A percentile compares a stretch with the other conserved stretches of the same genome.
These are phyloP conservation scores for Tolypocladium tundrense DNA, from an alignment of 2,329 filamentous ascomycete genomes.

Conservation along the genomic window DNA sequence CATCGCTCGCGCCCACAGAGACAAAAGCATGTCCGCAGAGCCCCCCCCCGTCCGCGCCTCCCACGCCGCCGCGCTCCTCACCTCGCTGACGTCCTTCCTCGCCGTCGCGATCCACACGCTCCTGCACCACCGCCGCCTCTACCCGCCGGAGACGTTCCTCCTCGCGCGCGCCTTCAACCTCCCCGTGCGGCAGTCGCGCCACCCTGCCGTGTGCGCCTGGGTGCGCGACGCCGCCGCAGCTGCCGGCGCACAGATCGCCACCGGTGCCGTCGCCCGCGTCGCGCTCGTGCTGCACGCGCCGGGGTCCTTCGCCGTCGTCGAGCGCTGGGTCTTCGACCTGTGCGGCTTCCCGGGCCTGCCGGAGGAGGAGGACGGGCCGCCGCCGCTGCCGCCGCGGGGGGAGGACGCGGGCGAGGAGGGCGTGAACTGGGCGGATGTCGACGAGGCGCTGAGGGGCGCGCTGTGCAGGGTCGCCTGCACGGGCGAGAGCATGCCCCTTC, in stretches of 20 bases:
- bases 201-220: slow-evolving; percentile 79
- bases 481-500: slow-evolving; percentile 41
- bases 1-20: no score
- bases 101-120: slow-evolving; percentile 77
- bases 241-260: slow-evolving; percentile 57
- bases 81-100: slow-evolving; percentile 68
- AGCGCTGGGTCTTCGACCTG: slow-evolving; percentile 54
- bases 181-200: slow-evolving; percentile 73
- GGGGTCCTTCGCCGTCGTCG: slow-evolving; percentile 32
- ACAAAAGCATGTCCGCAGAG: background rate
- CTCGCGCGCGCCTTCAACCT: slow-evolving; percentile 74
- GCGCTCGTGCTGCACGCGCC: slow-evolving; percentile 37
- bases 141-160: slow-evolving; percentile 69
- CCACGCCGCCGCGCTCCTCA: slow-evolving; percentile 40
- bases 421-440: slow-evolving; percentile 49
- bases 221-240: slow-evolving; percentile 70
- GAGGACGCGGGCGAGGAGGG: slow-evolving; percentile 10
- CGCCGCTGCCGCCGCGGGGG: slow-evolving; percentile 14
- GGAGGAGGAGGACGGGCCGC: background rate
- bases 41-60: slow-evolving; percentile 19
- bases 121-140: slow-evolving; percentile 71
- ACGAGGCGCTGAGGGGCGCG: slow-evolving; percentile 62
- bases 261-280: slow-evolving; percentile 33
- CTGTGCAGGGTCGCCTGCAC: slow-evolving; percentile 52
- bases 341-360: slow-evolving; percentile 28